Conservation (phyloP, 2,329 filamentous ascomycete genomes). For the Aphanocladium album region DNA sequence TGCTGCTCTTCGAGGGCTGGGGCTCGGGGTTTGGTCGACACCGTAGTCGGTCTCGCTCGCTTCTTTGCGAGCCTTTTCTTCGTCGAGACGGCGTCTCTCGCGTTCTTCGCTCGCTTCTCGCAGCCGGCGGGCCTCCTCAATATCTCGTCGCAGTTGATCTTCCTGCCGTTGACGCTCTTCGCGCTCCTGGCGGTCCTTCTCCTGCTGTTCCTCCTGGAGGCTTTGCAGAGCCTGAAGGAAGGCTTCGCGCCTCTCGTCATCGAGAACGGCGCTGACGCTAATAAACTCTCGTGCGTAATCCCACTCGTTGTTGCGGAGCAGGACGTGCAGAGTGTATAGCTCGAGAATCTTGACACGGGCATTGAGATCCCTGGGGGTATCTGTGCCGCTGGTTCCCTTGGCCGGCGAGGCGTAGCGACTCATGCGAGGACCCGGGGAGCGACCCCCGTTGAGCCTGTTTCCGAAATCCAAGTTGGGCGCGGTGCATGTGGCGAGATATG, state of each 20-base stretch:
- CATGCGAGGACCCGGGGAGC: conserved; percentile 31
- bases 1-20: background rate
- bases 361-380: conserved; percentile 78
- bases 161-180: conserved; percentile 54
- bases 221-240: conserved; percentile 83
- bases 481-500: conserved; percentile 74
- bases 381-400: conserved; percentile 57
- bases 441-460: conserved; percentile 52
- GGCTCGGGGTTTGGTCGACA: conserved; percentile 49
- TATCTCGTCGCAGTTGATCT: conserved; percentile 50
- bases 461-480: conserved; percentile 68
- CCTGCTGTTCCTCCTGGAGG: conserved; percentile 76
- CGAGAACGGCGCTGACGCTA: conserved; percentile 74
- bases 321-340: conserved; percentile 88
- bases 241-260: conserved; percentile 85
- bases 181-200: conserved; percentile 60
- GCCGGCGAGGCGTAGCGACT: conserved; percentile 41
- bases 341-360: conserved; percentile 88
- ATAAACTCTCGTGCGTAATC: conserved; percentile 93
- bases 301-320: conserved; percentile 94
- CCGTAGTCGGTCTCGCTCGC: conserved; percentile 64
- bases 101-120: conserved; percentile 56
- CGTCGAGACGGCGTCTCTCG: conserved; percentile 47
- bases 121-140: conserved; percentile 52
- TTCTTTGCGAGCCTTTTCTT: conserved; percentile 46